phyloP scores from a whole-genome alignment of 83 land plant genomes.

The Larix sibirica region DNA sequence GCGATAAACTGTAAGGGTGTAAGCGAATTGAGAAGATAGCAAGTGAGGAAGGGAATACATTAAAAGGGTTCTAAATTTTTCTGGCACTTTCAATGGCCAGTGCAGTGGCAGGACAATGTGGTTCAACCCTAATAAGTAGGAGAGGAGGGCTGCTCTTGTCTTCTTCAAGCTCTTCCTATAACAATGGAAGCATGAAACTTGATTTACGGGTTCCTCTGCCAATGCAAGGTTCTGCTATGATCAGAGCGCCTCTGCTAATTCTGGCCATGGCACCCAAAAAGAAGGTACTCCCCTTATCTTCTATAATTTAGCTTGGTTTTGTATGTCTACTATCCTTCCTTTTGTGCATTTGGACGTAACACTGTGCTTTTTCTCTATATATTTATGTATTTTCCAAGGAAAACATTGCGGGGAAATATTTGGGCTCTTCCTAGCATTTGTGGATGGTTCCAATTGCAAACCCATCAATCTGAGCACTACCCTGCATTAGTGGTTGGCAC shows the following conservation, averaged over 20 bases:
- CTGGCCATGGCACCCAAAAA: constrained; percentile 29
- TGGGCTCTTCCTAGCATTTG: too few species aligned
- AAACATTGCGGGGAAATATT: too few species aligned
- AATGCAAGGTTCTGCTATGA: neutral
- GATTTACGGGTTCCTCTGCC: neutral
- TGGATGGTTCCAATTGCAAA: too few species aligned
- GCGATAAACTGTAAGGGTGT: neutral
- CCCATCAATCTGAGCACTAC: too few species aligned
- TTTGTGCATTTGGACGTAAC: neutral
- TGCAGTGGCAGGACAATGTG: constrained; percentile 3
- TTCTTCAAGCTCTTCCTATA: neutral
- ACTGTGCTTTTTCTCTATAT: neutral
- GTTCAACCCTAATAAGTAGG: neutral
- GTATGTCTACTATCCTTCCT: neutral
- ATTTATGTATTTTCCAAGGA: too few species aligned
- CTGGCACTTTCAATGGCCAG: constrained; percentile 3
- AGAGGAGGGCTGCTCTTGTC: neutral
- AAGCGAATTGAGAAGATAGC: neutral
- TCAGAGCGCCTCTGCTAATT: neutral
- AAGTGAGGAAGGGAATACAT: neutral
- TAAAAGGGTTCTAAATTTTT: neutral
- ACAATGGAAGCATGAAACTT: constrained; percentile 3
- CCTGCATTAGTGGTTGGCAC: too few species aligned
- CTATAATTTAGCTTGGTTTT: neutral
- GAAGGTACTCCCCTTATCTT: constrained; percentile 8